Base-by-base conservation (phyloP, 2,329 filamentous ascomycete genomes). In the Penicillium freii region DNA sequence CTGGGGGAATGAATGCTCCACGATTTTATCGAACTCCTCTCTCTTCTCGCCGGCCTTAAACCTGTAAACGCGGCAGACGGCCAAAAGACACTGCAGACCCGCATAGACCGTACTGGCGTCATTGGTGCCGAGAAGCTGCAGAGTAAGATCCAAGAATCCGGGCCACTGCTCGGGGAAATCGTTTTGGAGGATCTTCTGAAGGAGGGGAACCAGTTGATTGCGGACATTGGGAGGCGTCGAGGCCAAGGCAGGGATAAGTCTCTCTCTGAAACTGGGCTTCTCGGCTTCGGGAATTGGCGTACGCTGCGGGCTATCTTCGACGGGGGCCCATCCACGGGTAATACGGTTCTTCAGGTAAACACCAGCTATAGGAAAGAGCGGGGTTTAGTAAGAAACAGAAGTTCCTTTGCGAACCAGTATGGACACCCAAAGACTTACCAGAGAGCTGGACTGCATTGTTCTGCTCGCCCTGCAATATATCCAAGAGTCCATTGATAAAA, bases 311-410 rank as follows among this genome's bases (percentile, higher is more conserved):
- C 84, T 87, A 64, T 93, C 89, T 64, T 95, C 90, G 70, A 83
- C 82, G 62, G 85, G 86, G 55, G 88, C 84, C 94, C 94, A 99
- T 69, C 91, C 92, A 73, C 92, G 89, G 75, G 90, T 93, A 75
- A 97, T 89, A 73, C 92, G 89, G 79, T 99, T 97, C 81, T 99
- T 99, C 75, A 97, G 86, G 79, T 97, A 99, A 68, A 99, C 91
- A 72, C 93, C 92, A 71, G 92, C 93, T 97, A 76, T 43, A 64
- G 58, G 61, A 57, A 34, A 51, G 49, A 59, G 47, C 60, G 67
- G 59, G 61, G 66, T 63, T 63, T 46, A 61, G 47, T 56, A 53
- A 64, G 54, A 23, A 23, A 54, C 39, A 56, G 21, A 45, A 25
- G 34, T 56, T 29, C n/a, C 21, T 53, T 27, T 39, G 44, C 34